Evolutionary conservation across 805 yeast species (phyloP).

Genomic region (Sugiyamaella valdiviana): DNA sequence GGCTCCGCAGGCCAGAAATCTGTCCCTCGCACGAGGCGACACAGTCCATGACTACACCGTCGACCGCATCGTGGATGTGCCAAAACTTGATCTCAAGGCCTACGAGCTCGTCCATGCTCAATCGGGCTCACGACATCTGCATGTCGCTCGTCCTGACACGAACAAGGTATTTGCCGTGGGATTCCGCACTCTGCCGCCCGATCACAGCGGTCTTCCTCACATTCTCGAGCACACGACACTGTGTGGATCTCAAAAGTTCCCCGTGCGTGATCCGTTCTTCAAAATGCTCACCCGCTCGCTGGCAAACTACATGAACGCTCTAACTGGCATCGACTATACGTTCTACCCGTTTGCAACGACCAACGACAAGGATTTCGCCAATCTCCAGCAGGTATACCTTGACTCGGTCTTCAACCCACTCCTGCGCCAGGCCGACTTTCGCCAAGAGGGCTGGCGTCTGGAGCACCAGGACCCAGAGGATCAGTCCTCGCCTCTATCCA

Average conservation of each 20-base stretch:
- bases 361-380: constrained; percentile 69
- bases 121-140: constrained; percentile 78
- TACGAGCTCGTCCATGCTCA: constrained; percentile 59
- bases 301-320: constrained; percentile 96
- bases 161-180: constrained; percentile 86
- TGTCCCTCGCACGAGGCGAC: no score
- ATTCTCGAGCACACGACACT: constrained; percentile 92
- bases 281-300: constrained; percentile 94
- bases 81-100: constrained; percentile 77
- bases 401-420: constrained; percentile 84
- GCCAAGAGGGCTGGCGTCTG: constrained; percentile 96
- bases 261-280: constrained; percentile 95
- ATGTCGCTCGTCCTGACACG: constrained; percentile 72
- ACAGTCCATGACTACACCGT: constrained; percentile 52
- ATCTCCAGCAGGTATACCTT: constrained; percentile 79
- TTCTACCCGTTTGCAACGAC: constrained; percentile 96
- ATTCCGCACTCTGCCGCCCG: constrained; percentile 92
- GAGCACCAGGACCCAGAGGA: constrained; percentile 65
- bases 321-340: constrained; percentile 97
- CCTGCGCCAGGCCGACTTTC: constrained; percentile 70
- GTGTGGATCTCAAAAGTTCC: constrained; percentile 87
- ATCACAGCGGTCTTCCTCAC: constrained; percentile 93
- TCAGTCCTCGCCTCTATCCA: constrained; percentile 51
- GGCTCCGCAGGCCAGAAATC: neutral
- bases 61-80: constrained; percentile 58